A percentile compares a stretch with the other conserved stretches of the same genome.
These are phyloP conservation scores for Cercospora berteroae DNA, from an alignment of 2,329 filamentous ascomycete species.

Conservation along the genomic window DNA sequence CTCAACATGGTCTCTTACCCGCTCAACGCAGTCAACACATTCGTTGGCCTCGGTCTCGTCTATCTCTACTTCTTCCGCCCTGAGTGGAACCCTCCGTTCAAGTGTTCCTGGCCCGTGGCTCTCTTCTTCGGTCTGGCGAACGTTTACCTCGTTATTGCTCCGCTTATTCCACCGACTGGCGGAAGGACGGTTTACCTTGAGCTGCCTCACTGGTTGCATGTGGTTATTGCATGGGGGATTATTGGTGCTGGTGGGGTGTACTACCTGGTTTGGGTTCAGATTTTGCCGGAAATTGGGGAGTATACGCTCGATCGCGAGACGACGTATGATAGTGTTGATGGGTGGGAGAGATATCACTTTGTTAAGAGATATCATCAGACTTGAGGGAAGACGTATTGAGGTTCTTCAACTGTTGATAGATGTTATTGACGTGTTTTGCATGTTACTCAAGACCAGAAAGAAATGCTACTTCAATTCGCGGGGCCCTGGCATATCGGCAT, in stretches of 20 bases:
- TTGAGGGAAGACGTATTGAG: not conserved
- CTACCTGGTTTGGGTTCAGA: slow-evolving; percentile 9
- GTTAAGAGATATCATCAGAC: not conserved
- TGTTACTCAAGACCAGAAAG: not conserved
- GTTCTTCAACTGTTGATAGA: not conserved
- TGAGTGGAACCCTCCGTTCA: slow-evolving; percentile 61
- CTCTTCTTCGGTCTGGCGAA: slow-evolving; percentile 43
- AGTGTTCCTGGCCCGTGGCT: slow-evolving; percentile 61
- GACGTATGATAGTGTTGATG: not conserved
- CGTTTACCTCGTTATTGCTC: slow-evolving; percentile 43
- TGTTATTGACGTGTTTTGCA: not conserved
- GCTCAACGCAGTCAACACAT: slow-evolving; percentile 59
- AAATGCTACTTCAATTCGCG: not conserved
- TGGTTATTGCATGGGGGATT: slow-evolving; percentile 45
- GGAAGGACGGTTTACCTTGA: slow-evolving; percentile 41
- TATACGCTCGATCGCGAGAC: slow-evolving; percentile 2
- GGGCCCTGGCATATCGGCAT: too few species aligned
- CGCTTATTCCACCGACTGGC: slow-evolving; percentile 43
- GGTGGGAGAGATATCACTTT: not conserved
- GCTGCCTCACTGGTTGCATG: slow-evolving; percentile 47
- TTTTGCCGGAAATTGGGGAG: slow-evolving; percentile 7
- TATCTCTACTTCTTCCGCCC: slow-evolving; percentile 60
- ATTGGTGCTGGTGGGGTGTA: slow-evolving; percentile 9
- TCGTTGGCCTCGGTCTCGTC: slow-evolving; percentile 57
- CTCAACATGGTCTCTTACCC: slow-evolving; percentile 69